phyloP scores from a whole-genome alignment of 1,284 basidiomycete species.

The Grifola frondosa region DNA sequence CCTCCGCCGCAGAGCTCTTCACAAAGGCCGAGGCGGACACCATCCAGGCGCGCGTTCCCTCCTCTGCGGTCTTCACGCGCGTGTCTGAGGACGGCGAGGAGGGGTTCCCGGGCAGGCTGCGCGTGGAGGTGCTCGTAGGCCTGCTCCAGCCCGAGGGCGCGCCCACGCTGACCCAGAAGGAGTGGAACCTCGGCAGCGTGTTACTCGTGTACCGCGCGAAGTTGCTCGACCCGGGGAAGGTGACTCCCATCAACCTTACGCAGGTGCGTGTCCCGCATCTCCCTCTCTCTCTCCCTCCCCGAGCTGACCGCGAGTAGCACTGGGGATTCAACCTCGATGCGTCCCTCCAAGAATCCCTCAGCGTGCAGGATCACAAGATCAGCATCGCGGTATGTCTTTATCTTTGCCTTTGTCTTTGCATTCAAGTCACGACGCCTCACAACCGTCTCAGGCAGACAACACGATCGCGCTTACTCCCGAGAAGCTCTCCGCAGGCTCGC shows the following conservation, averaged over 20 bases:
- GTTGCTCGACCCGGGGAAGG: constrained; percentile 46
- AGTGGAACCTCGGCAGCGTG: constrained; percentile 59
- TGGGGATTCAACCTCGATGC: constrained; percentile 82
- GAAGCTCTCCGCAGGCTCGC: constrained; percentile 52
- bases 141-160: constrained; percentile 49
- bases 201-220: constrained; percentile 68
- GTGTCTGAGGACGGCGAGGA: constrained; percentile 67
- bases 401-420: background rate
- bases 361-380: constrained; percentile 57
- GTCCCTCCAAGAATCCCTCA: constrained; percentile 47
- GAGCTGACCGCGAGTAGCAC: constrained; percentile 44
- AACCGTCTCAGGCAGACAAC: constrained; percentile 45
- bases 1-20: constrained; percentile 53
- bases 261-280: constrained; percentile 45
- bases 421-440: background rate
- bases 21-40: constrained; percentile 49
- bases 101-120: constrained; percentile 61
- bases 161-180: constrained; percentile 31
- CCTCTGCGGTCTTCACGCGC: constrained; percentile 53
- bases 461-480: constrained; percentile 52
- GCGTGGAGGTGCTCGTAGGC: constrained; percentile 59
- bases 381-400: constrained; percentile 48
- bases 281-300: background rate
- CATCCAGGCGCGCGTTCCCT: constrained; percentile 33
- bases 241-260: constrained; percentile 73